Base-by-base conservation (phyloP, 208 protist species). In the Naegleria lovaniensis region DNA sequence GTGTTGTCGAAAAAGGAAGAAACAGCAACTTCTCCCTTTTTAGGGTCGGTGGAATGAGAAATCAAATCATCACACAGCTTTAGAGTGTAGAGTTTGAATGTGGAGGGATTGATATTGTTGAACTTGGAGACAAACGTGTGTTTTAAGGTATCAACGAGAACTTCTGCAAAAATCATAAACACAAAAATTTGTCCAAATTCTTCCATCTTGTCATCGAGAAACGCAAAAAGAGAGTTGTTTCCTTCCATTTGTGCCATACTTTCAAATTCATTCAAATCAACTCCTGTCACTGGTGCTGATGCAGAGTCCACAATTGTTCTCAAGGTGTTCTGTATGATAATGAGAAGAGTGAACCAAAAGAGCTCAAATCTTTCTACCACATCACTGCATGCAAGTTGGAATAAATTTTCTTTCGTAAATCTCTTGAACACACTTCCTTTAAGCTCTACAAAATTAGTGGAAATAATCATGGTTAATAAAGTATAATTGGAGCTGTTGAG, bases 401-500 rank as follows among this genome's bases (percentile, higher is more conserved):
- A 95, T 13, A 98, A 92, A 90, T 96, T 96, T 83, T 97, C 94
- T 36, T 95, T 91, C 40, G 94, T 94, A 52, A 96, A 95, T 90
- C 95, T 96, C 91, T 98, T 98, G 89, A 98, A 98, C n/a, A 97
- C 95, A 88, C 93, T 94, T 36, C 95, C 94, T 91, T 98, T 98
- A n/a, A 98, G 90, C 91, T 98, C 97, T 7, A 95, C 93, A 90
- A 98, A 97, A 92, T 98, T 97, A 91, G 97, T 98, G 25, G 96
- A 96, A 76, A 98, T 92, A 41, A 98, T 94, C 38, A 99, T 92
- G n/a, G 97, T 96, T 13, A 98, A 85, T 16, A 99, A 90, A n/a
- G 96, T 90, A 90, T 95, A 94, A 84, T 94, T 96, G 51, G 97
- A 93, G 75, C 96, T 96, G 92, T 98, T 98, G 84, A 98, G 95